A percentile compares a stretch with the other conserved stretches of the same genome.
Conservation (phyloP, 208 protist species). For the Trypanosoma congolense region DNA sequence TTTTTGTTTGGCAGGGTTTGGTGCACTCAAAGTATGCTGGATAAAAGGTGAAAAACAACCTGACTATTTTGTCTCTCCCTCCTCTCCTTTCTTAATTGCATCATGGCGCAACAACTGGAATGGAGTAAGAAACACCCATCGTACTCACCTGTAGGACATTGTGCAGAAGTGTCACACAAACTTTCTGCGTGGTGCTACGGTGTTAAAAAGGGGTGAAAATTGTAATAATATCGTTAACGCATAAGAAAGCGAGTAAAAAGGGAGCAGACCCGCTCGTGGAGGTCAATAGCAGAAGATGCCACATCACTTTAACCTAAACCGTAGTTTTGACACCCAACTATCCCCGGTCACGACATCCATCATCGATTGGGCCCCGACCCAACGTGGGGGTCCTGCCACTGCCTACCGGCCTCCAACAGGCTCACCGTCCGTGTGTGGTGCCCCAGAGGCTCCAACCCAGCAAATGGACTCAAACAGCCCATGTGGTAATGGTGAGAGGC, state of each 20-base stretch:
- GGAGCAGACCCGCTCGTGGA: not conserved
- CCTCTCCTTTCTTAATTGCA: too few relatives aligned
- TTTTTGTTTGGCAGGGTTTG: too few relatives aligned
- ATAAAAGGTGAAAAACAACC: too few relatives aligned
- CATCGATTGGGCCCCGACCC: slow-evolving; percentile 59
- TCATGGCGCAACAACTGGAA: too few relatives aligned
- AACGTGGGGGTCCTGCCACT: slow-evolving; percentile 2
- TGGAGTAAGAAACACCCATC: too few relatives aligned
- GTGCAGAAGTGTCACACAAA: too few relatives aligned
- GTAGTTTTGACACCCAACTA: slow-evolving; percentile 76
- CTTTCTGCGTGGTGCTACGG: too few relatives aligned
- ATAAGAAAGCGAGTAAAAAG: slow-evolving; percentile 13
- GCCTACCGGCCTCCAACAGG: not conserved
- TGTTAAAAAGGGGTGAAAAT: too few relatives aligned
- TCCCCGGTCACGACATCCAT: slow-evolving; percentile 44
- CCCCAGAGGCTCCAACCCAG: not conserved
- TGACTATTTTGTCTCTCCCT: too few relatives aligned
- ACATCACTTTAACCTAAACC: slow-evolving; percentile 55
- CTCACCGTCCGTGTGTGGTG: not conserved
- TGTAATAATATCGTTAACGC: too few relatives aligned
- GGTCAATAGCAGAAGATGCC: slow-evolving; percentile 21
- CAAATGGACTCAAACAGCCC: not conserved
- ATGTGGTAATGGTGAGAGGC: not conserved
- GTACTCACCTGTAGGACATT: too few relatives aligned
- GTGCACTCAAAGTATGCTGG: too few relatives aligned